phyloP scores from a whole-genome alignment of 805 yeast genomes.

The Saccharomycopsis vini region DNA sequence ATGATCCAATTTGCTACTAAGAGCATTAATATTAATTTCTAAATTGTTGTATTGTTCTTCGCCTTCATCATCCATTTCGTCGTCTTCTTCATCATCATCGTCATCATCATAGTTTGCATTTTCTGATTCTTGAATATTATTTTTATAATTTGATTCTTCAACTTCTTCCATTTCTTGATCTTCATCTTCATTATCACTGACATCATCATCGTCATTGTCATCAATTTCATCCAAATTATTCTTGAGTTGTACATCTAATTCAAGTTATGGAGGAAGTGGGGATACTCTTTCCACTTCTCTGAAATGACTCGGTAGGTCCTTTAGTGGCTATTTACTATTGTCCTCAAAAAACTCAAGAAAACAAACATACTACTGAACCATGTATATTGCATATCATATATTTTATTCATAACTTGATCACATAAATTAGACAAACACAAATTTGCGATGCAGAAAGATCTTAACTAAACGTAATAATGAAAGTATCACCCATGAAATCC shows the following conservation, averaged over 20 bases:
- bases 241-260: conserved; percentile 85
- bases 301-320: too few relatives aligned
- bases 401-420: too few relatives aligned
- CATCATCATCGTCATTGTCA: conserved; percentile 58
- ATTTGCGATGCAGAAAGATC: too few relatives aligned
- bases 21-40: conserved; percentile 38
- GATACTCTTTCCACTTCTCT: too few relatives aligned
- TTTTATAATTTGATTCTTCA: conserved; percentile 28
- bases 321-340: too few relatives aligned
- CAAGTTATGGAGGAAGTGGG: too few relatives aligned
- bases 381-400: too few relatives aligned
- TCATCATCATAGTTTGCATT: conserved; percentile 28
- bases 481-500: too few relatives aligned
- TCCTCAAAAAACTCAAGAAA: too few relatives aligned
- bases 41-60: conserved; percentile 41
- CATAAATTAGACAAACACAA: too few relatives aligned
- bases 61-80: conserved; percentile 28
- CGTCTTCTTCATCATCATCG: conserved; percentile 23
- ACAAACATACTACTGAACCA: too few relatives aligned
- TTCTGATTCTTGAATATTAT: conserved; percentile 26
- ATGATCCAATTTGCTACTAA: conserved; percentile 65
- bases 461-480: too few relatives aligned
- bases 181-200: conserved; percentile 32
- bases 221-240: conserved; percentile 80
- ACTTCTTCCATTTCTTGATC: conserved; percentile 27